Percentiles rank a stretch among this genome's conserved stretches.
These are phyloP conservation scores for Coemansia sp. DNA, from an alignment of 192 early-diverging fungal species.

Conservation along the genomic window DNA sequence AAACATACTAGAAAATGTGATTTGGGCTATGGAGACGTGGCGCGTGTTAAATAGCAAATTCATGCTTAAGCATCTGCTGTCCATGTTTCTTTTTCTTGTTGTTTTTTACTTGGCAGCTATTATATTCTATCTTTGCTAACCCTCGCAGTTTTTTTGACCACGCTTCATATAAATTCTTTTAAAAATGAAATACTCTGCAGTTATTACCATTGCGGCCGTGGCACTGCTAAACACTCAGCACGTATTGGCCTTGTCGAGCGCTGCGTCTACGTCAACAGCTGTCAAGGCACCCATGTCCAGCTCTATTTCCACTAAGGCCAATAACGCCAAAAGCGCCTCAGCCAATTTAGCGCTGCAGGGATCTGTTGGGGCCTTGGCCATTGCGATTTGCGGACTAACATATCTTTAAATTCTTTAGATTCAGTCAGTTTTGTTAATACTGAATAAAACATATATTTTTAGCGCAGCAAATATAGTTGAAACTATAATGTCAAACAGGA, in stretches of 20 bases:
- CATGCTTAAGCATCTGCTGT: too few relatives aligned
- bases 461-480: neutral
- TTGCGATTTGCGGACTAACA: conserved; percentile 35
- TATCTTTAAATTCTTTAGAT: conserved; percentile 10
- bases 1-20: too few relatives aligned
- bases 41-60: too few relatives aligned
- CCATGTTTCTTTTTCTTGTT: too few relatives aligned
- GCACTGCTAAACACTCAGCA: neutral
- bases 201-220: neutral
- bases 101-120: too few relatives aligned
- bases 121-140: too few relatives aligned
- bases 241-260: neutral
- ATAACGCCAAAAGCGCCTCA: conserved; percentile 5
- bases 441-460: neutral
- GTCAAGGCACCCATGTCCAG: conserved; percentile 5
- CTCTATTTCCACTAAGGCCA: conserved; percentile 17
- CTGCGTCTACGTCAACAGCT: neutral
- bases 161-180: neutral
- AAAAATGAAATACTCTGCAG: neutral
- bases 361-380: conserved; percentile 31
- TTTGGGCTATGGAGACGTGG: too few relatives aligned
- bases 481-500: conserved; percentile 16
- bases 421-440: neutral
- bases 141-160: too few relatives aligned
- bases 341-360: conserved; percentile 19